phyloP scores from a whole-genome alignment of 345 rosid genomes.

The Xanthoceras sorbifolium region DNA sequence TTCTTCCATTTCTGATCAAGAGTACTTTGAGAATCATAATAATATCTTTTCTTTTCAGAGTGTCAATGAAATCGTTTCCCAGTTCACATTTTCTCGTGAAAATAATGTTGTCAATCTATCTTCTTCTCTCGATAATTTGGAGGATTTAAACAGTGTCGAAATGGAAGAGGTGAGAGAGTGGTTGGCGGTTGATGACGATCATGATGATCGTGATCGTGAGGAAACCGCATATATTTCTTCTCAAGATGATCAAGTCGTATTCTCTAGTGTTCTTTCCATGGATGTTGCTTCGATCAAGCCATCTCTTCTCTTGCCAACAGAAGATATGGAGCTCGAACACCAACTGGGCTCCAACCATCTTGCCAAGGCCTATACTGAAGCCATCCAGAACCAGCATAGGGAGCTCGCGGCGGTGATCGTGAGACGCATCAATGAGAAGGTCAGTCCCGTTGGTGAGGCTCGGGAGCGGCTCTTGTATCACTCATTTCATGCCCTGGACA shows the following conservation, averaged over 20 bases:
- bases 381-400: slow-evolving; percentile 13
- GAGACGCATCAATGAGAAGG: slow-evolving; percentile 25
- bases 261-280: neutral
- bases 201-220: too few relatives aligned
- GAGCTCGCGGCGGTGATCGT: slow-evolving; percentile 28
- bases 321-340: slow-evolving; percentile 8
- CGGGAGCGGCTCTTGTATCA: slow-evolving; percentile 23
- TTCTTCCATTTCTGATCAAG: neutral
- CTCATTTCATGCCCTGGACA: slow-evolving; percentile 16
- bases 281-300: neutral
- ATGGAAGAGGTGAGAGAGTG: slow-evolving; percentile 14
- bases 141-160: slow-evolving; percentile 6
- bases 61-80: slow-evolving; percentile 9
- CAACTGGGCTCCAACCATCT: slow-evolving; percentile 15
- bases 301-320: slow-evolving; percentile 16
- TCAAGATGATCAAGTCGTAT: neutral
- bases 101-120: neutral
- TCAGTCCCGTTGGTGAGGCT: slow-evolving; percentile 18
- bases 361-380: slow-evolving; percentile 23
- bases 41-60: neutral
- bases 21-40: neutral
- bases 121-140: neutral
- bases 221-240: neutral
- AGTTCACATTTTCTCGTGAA: neutral
- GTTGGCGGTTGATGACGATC: slow-evolving; percentile 2